Percentiles rank a stretch among this genome's conserved stretches.
Conservation (phyloP, 441 rosid genomes). For the Lepidium campestre region DNA sequence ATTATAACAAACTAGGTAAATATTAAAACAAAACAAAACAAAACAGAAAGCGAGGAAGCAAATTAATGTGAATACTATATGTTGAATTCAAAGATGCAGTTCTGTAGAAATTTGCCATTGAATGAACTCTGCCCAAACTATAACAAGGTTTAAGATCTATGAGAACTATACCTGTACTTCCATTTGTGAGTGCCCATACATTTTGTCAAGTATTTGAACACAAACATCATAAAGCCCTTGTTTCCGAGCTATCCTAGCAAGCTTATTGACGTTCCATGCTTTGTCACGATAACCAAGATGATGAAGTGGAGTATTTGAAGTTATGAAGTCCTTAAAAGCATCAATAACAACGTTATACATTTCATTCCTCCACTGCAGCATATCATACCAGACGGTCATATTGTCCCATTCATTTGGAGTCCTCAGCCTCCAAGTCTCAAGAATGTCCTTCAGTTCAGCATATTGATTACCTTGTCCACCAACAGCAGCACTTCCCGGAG, state of each 20-base stretch:
- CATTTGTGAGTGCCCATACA: constrained; percentile 98
- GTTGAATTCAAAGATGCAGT: not conserved
- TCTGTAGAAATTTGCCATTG: not conserved
- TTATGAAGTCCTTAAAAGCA: constrained; percentile 78
- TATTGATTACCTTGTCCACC: constrained; percentile 73
- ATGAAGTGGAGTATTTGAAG: constrained; percentile 79
- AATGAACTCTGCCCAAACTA: constrained; percentile 3
- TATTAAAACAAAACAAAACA: not conserved
- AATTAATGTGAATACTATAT: not conserved
- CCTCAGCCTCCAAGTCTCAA: constrained; percentile 96
- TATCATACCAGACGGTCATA: constrained; percentile 95
- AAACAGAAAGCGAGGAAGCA: not conserved
- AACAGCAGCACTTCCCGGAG: constrained; percentile 51
- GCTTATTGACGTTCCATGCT: constrained; percentile 99
- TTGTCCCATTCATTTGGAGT: constrained; percentile 98
- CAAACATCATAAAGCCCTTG: constrained; percentile 97
- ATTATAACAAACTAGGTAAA: not conserved
- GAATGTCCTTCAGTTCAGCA: constrained; percentile 96
- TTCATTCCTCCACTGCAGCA: constrained; percentile 98
- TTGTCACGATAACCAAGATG: constrained; percentile 98
- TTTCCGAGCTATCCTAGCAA: constrained; percentile 92
- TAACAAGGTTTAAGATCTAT: not conserved
- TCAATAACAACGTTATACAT: constrained; percentile 89
- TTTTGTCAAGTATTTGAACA: constrained; percentile 84
- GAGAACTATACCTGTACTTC: constrained; percentile 82